Percentiles rank a stretch among this genome's conserved stretches.
These are phyloP conservation scores for Cornus suecica DNA, from an alignment of 148 eudicot genomes.

Conservation along the genomic window DNA sequence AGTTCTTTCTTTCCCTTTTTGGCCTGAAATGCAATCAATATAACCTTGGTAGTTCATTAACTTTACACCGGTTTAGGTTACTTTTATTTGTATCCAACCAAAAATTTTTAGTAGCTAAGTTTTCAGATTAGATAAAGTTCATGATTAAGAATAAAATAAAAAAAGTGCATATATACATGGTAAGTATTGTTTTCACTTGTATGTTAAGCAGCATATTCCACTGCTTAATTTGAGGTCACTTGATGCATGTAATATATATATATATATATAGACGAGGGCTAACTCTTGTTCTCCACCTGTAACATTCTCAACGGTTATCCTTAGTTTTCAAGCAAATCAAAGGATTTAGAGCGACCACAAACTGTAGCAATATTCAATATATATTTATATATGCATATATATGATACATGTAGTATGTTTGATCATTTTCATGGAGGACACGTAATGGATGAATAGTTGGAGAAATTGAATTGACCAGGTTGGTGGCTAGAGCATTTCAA, in stretches of 20 bases:
- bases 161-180: not conserved
- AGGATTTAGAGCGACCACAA: not conserved
- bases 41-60: too few species aligned
- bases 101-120: not conserved
- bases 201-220: not conserved
- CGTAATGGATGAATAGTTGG: not conserved
- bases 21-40: too few species aligned
- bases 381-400: not conserved
- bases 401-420: not conserved
- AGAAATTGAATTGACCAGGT: not conserved
- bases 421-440: not conserved
- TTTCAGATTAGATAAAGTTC: not conserved
- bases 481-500: not conserved
- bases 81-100: too few species aligned
- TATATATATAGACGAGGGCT: too few species aligned
- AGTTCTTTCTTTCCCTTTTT: too few species aligned
- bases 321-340: not conserved
- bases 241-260: not conserved
- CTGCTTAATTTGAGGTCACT: not conserved
- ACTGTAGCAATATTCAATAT: too few species aligned
- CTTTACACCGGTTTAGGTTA: too few species aligned
- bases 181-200: too few species aligned
- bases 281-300: not conserved
- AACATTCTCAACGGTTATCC: not conserved
- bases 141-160: not conserved